These are phyloP conservation scores for Quillaja saponaria DNA, from an alignment of 306 rosid species.

Conservation along the genomic window DNA sequence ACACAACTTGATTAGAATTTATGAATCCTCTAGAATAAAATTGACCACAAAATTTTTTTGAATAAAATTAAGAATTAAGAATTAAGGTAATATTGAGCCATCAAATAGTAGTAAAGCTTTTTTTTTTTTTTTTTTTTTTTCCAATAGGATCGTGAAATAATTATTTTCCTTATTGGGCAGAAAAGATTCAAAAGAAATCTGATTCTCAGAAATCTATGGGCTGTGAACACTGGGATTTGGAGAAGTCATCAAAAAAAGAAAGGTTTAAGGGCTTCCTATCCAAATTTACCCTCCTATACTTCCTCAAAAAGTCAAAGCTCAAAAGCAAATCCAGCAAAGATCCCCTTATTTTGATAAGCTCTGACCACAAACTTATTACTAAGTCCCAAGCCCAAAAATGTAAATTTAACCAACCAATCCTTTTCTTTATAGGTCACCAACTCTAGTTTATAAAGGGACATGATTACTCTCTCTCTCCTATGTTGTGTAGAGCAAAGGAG, in stretches of 20 bases:
- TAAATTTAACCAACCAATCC: conserved; percentile 27
- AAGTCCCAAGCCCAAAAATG: conserved; percentile 27
- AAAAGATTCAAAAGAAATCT: conserved; percentile 21
- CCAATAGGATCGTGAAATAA: conserved; percentile 10
- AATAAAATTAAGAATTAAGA: too few relatives aligned
- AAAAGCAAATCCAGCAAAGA: conserved; percentile 4
- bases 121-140: too few relatives aligned
- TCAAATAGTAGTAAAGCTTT: too few relatives aligned
- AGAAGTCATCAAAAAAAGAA: conserved; percentile 27
- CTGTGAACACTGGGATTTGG: conserved; percentile 33
- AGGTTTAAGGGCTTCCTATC: conserved; percentile 9
- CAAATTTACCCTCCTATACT: background rate
- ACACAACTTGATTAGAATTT: too few relatives aligned
- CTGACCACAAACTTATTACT: background rate
- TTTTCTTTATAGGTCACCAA: conserved; percentile 19
- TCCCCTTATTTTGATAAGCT: background rate
- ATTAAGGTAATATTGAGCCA: too few relatives aligned
- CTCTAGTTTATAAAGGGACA: background rate
- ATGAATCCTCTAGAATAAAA: too few relatives aligned
- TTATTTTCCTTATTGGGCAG: conserved; percentile 1
- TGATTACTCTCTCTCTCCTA: background rate
- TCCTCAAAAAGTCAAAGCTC: conserved; percentile 37
- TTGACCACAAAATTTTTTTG: too few relatives aligned
- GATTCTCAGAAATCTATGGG: conserved; percentile 30
- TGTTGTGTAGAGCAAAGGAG: background rate